Conservation (phyloP, 2,329 filamentous ascomycete species). For the Monilinia vaccinii-corymbosi region DNA sequence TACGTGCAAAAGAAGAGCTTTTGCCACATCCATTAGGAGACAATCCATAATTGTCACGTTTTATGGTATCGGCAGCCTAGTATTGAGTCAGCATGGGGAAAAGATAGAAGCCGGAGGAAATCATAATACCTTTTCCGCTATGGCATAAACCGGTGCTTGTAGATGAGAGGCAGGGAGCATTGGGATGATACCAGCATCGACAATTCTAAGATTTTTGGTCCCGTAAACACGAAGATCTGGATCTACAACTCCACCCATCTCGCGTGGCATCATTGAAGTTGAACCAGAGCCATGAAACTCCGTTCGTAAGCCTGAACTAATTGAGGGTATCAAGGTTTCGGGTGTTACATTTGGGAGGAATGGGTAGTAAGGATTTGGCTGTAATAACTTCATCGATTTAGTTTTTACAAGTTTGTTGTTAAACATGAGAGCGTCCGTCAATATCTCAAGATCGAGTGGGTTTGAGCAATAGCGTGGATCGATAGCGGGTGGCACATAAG, state of each 20-base stretch:
- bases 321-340: constrained; percentile 17
- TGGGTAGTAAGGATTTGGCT: constrained; percentile 19
- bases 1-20: constrained; percentile 2
- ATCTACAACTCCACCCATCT: constrained; percentile 19
- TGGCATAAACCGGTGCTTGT: constrained; percentile 15
- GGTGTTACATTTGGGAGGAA: constrained; percentile 17
- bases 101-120: constrained; percentile 11
- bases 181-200: constrained; percentile 21
- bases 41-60: constrained; percentile 16
- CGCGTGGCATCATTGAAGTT: constrained; percentile 19
- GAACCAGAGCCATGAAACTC: constrained; percentile 23
- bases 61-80: constrained; percentile 24
- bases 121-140: constrained; percentile 23
- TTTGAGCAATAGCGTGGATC: constrained; percentile 31
- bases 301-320: constrained; percentile 17
- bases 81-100: not conserved
- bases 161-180: constrained; percentile 16
- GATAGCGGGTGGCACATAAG: constrained; percentile 37
- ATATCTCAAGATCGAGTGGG: constrained; percentile 20
- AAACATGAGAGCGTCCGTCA: constrained; percentile 22
- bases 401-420: constrained; percentile 21
- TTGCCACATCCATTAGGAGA: constrained; percentile 12
- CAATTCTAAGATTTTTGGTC: constrained; percentile 15
- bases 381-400: constrained; percentile 16
- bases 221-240: constrained; percentile 19